Base-by-base conservation (phyloP, 441 rosid species). In the Populus hybrid region DNA sequence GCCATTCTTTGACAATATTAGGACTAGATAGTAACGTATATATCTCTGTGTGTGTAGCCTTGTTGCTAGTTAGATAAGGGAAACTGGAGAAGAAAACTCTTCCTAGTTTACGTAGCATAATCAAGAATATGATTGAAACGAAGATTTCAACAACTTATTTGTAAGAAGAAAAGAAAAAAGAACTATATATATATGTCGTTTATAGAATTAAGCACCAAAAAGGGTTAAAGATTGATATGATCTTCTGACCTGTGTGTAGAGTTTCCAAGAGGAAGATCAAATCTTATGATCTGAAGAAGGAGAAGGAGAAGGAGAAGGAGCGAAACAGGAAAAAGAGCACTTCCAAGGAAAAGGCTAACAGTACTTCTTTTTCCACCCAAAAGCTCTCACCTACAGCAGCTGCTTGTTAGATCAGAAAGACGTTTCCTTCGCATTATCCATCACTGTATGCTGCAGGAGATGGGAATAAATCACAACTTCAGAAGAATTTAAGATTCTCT, bases 381-480 rank as follows among this genome's bases (percentile, higher is more conserved):
- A 63, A 69, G 12, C 72, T 23, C 29, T 69, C 53, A 10, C 18
- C 38, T 59, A 61, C 72, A 20, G 82, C 72, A 20, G 82, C 83
- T 73, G 80, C 79, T 82, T 80, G 84, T 80, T 69, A 74, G 77
- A 40, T 40, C 45, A 81, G 83, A 82, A 40, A 84, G 83, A 71
- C 77, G 68, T 84, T n/a, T 82, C 88, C 76, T 79, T 86, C 89
- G 84, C 88, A 88, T 84, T 87, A 87, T 80, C 86, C 80, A 77
- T 81, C 84, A 83, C 86, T 90, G 84, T 84, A 87, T 86, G 89
- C 89, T 79, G 84, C 84, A 82, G 64, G 77, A 75, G 45, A 69
- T 31, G 38, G 50, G 61, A 80, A 69, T 85, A 83, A 74, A 79
- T 64, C 83, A 78, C 45, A 35, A 72, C 24, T 33, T 61, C 4